These are phyloP conservation scores for Trypanosoma melophagium DNA, from an alignment of 208 protist species.

Conservation along the genomic window DNA sequence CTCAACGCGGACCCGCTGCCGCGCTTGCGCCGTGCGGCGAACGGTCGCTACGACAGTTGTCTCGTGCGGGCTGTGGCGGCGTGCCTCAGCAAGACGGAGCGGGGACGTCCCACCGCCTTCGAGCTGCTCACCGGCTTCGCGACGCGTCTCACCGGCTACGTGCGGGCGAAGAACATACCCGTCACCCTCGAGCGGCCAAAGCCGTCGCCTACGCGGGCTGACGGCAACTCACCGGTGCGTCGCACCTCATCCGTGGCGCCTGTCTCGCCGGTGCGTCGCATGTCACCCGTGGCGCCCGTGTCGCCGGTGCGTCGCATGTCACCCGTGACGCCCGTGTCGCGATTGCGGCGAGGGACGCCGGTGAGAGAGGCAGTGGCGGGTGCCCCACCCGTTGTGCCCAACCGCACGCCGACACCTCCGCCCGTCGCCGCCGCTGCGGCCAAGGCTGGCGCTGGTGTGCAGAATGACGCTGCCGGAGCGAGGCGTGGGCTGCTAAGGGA, in stretches of 20 bases:
- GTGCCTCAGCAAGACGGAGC: constrained; percentile 68
- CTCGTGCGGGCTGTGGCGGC: constrained; percentile 42
- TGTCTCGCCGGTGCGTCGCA: no score
- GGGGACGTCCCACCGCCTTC: constrained; percentile 46
- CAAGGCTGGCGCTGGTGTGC: background rate
- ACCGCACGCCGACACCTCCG: background rate
- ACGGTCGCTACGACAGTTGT: constrained; percentile 33
- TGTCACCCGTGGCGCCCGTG: no score
- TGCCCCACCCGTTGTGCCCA: background rate
- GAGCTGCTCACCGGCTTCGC: constrained; percentile 52
- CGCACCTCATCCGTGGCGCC: no score
- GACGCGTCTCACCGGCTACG: constrained; percentile 35
- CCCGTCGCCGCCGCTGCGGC: background rate
- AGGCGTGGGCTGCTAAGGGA: background rate
- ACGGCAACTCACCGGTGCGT: constrained; percentile 8
- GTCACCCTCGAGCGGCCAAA: constrained; percentile 26
- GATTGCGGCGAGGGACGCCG: constrained; percentile 1
- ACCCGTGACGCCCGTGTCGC: constrained; percentile 15
- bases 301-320: constrained; percentile 16
- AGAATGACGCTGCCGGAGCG: background rate
- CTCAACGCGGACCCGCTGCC: constrained; percentile 62
- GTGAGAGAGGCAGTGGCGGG: background rate
- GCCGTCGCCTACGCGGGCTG: constrained; percentile 15
- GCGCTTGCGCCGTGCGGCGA: constrained; percentile 28
- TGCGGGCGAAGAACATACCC: constrained; percentile 40